phyloP scores from a whole-genome alignment of 331 rosid genomes.

The Erythrophleum ivorense region DNA sequence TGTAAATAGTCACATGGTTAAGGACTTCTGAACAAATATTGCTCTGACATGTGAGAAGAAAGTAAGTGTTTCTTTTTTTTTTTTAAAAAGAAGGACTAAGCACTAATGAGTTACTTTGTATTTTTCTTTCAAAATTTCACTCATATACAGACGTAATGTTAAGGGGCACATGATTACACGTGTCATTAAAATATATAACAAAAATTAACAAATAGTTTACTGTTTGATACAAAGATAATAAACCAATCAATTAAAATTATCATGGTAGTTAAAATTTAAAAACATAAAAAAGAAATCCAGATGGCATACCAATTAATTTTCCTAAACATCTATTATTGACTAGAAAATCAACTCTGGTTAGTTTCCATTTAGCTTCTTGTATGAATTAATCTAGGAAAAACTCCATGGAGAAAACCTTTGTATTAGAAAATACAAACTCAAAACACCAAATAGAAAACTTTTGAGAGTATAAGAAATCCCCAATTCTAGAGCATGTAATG shows the following conservation, averaged over 20 bases:
- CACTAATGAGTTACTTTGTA: background rate
- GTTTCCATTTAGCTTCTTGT: slow-evolving; percentile 7
- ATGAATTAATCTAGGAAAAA: slow-evolving; percentile 20
- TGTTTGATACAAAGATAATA: slow-evolving; percentile 24
- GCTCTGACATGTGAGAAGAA: slow-evolving; percentile 11
- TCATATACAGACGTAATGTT: background rate
- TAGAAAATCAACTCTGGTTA: slow-evolving; percentile 10
- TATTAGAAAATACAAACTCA: slow-evolving; percentile 11
- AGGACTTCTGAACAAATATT: slow-evolving; percentile 23
- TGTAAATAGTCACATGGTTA: slow-evolving; percentile 31
- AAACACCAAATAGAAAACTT: slow-evolving; percentile 13
- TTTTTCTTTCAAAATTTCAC: slow-evolving; percentile 13
- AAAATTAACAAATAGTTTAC: slow-evolving; percentile 1
- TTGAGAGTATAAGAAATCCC: slow-evolving; percentile 14
- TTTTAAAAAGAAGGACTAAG: background rate
- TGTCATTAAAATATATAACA: slow-evolving; percentile 25
- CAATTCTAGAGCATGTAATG: slow-evolving; percentile 15
- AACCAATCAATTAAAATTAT: slow-evolving; percentile 6
- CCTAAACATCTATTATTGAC: slow-evolving; percentile 11
- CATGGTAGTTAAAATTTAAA: background rate
- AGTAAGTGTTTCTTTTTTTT: background rate
- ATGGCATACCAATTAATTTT: slow-evolving; percentile 16
- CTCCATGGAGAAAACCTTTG: background rate
- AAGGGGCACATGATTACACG: slow-evolving; percentile 8
- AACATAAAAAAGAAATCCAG: slow-evolving; percentile 19